These are phyloP conservation scores for Pseudopyrenochaeta lycopersici DNA, from an alignment of 2,329 filamentous ascomycete species.

Conservation along the genomic window DNA sequence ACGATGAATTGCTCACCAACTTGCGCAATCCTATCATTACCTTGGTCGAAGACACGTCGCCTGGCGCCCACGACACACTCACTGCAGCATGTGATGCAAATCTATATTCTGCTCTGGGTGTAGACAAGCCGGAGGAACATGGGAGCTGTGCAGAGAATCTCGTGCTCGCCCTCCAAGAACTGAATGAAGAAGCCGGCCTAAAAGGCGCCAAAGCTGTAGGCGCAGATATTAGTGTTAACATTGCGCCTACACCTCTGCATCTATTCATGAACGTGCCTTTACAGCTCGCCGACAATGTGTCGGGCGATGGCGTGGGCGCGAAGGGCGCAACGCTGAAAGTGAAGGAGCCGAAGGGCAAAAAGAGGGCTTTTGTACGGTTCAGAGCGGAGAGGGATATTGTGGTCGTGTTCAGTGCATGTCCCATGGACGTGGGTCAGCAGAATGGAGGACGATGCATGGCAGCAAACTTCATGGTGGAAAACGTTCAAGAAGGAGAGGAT, in stretches of 20 bases:
- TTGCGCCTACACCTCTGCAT: conserved; percentile 57
- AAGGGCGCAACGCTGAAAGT: conserved; percentile 40
- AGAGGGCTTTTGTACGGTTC: conserved; percentile 46
- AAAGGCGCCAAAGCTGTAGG: conserved; percentile 58
- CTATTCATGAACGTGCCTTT: conserved; percentile 52
- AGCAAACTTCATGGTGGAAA: conserved; percentile 51
- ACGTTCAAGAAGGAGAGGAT: conserved; percentile 35
- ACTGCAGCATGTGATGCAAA: conserved; percentile 59
- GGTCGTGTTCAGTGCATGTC: conserved; percentile 49
- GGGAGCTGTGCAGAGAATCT: conserved; percentile 60
- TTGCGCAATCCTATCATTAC: conserved; percentile 58
- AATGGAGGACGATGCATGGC: conserved; percentile 51
- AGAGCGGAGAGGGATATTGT: conserved; percentile 48
- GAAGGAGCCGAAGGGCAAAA: conserved; percentile 45
- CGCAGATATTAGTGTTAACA: conserved; percentile 59
- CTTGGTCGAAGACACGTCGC: conserved; percentile 55
- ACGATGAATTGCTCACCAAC: conserved; percentile 56
- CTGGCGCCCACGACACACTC: conserved; percentile 57
- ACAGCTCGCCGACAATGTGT: conserved; percentile 14
- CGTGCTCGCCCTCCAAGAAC: conserved; percentile 57
- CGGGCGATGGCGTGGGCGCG: conserved; percentile 33
- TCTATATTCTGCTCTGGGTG: conserved; percentile 53
- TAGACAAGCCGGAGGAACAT: conserved; percentile 56
- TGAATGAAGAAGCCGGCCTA: conserved; percentile 57
- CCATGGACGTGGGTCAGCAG: conserved; percentile 47